Percentiles rank a stretch among this genome's conserved stretches.
Conservation (phyloP, 2,329 filamentous ascomycete genomes). For the Cadophora sp. region DNA sequence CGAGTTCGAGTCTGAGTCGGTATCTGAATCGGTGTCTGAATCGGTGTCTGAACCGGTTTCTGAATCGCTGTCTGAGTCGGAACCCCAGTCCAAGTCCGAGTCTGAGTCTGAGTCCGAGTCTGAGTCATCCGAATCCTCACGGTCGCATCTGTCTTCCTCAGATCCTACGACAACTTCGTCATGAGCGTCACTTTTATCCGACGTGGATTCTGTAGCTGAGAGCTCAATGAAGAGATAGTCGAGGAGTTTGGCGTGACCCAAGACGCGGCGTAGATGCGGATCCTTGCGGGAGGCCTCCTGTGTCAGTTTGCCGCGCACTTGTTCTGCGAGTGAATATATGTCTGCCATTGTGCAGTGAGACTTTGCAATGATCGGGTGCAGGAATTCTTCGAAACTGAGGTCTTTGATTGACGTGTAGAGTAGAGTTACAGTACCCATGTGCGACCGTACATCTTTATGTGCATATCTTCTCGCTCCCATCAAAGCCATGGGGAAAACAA, state of each 20-base stretch:
- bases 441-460: constrained; percentile 18
- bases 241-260: constrained; percentile 21
- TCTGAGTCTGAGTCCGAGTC: constrained; percentile 16
- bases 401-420: constrained; percentile 12
- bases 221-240: constrained; percentile 17
- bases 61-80: no score
- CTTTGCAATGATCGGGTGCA: constrained; percentile 1
- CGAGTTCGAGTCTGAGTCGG: no score
- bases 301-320: constrained; percentile 14
- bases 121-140: constrained; percentile 12
- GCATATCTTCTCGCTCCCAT: constrained; percentile 9
- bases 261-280: constrained; percentile 14
- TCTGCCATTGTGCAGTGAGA: constrained; percentile 17
- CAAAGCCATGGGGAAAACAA: constrained; percentile 7
- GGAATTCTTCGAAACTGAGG: constrained; percentile 18
- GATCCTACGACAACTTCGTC: constrained; percentile 12
- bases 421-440: constrained; percentile 15
- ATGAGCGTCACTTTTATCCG: constrained; percentile 15
- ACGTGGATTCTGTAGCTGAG: constrained; percentile 10
- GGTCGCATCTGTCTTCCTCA: constrained; percentile 13
- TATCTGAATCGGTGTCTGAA: no score
- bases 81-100: not conserved
- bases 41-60: no score
- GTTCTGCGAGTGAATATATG: constrained; percentile 16
- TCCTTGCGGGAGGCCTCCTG: constrained; percentile 17